These are phyloP conservation scores for Coniochaeta hoffmannii DNA, from an alignment of 2,329 filamentous ascomycete genomes.

Conservation along the genomic window DNA sequence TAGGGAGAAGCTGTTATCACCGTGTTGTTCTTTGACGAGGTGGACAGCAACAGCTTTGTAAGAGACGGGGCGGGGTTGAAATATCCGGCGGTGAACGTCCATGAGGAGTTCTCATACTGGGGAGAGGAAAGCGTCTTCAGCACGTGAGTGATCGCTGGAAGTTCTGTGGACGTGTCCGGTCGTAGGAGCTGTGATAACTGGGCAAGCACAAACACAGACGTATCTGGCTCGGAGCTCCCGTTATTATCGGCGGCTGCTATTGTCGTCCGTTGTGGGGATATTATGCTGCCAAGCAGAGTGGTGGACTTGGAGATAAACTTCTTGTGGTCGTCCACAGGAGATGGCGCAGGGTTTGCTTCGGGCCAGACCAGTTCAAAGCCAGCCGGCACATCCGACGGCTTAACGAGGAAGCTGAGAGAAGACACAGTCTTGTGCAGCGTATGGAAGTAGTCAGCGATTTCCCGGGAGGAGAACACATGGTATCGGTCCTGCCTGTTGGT, in stretches of 20 bases:
- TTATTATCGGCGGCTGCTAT: conserved; percentile 9
- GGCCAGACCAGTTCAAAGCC: conserved; percentile 69
- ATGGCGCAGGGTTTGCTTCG: conserved; percentile 61
- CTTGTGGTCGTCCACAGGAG: conserved; percentile 63
- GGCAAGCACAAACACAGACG: conserved; percentile 75
- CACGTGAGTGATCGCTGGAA: conserved; percentile 70
- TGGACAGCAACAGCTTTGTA: conserved; percentile 69
- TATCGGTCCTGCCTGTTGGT: conserved; percentile 94
- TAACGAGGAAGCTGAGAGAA: conserved; percentile 73
- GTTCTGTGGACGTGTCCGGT: conserved; percentile 79
- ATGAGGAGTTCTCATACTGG: conserved; percentile 61
- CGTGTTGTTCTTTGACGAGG: conserved; percentile 62
- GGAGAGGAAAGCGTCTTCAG: conserved; percentile 60
- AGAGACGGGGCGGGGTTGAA: conserved; percentile 92
- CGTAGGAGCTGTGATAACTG: conserved; percentile 81
- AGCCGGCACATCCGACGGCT: conserved; percentile 48
- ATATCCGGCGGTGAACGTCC: conserved; percentile 97
- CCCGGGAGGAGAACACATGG: conserved; percentile 75
- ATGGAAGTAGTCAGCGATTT: conserved; percentile 76
- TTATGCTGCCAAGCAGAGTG: conserved; percentile 55
- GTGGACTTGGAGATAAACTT: conserved; percentile 65
- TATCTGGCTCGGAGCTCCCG: conserved; percentile 33
- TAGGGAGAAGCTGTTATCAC: conserved; percentile 89
- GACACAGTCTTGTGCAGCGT: conserved; percentile 70
- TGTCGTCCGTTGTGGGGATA: conserved; percentile 39